Base-by-base conservation (phyloP, 306 rosid genomes). In the Canavalia gladiata region DNA sequence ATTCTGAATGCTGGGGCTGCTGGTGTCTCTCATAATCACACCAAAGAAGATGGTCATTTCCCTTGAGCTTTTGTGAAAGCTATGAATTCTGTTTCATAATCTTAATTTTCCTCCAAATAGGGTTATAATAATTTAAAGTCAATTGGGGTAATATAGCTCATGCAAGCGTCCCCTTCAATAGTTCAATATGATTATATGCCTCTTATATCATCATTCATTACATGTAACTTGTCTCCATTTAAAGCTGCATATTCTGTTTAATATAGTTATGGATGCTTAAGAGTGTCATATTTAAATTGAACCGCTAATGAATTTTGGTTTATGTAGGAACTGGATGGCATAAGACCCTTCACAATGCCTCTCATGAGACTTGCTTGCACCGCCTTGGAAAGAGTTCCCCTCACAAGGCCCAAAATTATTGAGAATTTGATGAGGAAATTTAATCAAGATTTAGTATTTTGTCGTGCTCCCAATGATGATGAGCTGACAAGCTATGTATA, bases 331-430 rank as follows among this genome's bases (percentile, higher is more conserved):
- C 64, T 39, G 5, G 98, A 95, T 91, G 97, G 99, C 63, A 91
- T 95, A 77, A 93, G 99, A 80, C 98, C 99, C 57, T 95, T 91
- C 83, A 89, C 90, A 3, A 95, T 95, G 99, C 99, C 99, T 85
- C 96, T 91, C 1, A 95, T 91, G 98, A 89, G 83, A 84, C 93
- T 93, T 83, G 98, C 99, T 52, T 95, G 98, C 82, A 93, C 99
- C 8, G 97, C 98, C 47, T 59, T 90, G 83, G 99, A 93, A 87
- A 86, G 99, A 88, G 96, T 95, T 81, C 98, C 99, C 51, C 86
- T 93, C 77, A 95, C 96, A 10, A 84, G 97, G 77, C 78, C 88
- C 29, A 93, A 88, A 88, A 77, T 95, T 77, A 88, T 91, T 70
- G 99, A 90, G 71, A 64, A 88, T 74, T 88, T 95, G 91, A 80